These are phyloP conservation scores for Exophiala sp. DNA, from an alignment of 2,329 filamentous ascomycete genomes.

Conservation along the genomic window DNA sequence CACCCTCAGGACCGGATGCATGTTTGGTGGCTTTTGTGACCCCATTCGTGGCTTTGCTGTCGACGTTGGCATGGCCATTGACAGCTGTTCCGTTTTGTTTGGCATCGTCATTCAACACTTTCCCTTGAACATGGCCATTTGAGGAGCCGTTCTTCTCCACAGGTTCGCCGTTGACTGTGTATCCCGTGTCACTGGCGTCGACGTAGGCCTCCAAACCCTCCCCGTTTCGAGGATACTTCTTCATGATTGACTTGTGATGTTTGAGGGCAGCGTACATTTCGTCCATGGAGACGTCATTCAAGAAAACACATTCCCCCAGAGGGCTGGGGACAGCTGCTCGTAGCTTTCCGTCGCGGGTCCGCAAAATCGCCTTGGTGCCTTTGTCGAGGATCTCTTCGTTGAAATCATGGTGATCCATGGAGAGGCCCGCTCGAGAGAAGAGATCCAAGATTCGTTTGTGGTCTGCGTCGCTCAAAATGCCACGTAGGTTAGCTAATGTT, in stretches of 20 bases:
- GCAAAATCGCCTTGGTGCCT: conserved; percentile 62
- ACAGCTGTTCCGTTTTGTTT: not conserved
- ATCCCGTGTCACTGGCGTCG: conserved; percentile 62
- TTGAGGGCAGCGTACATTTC: conserved; percentile 58
- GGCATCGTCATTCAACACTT: conserved; percentile 26
- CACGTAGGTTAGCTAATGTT: conserved; percentile 59
- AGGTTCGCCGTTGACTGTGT: conserved; percentile 41
- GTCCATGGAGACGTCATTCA: conserved; percentile 59
- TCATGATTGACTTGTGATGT: conserved; percentile 59
- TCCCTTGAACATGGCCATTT: conserved; percentile 19
- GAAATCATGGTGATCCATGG: conserved; percentile 65
- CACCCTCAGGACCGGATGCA: conserved; percentile 16
- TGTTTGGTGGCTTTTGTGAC: conserved; percentile 15
- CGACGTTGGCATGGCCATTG: conserved; percentile 11
- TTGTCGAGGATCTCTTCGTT: conserved; percentile 60
- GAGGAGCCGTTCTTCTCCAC: conserved; percentile 15
- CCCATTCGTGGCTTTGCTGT: conserved; percentile 14
- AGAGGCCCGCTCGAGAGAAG: conserved; percentile 64
- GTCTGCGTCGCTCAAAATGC: conserved; percentile 55
- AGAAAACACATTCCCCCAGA: conserved; percentile 60
- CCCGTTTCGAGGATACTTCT: conserved; percentile 57
- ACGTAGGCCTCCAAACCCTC: conserved; percentile 64
- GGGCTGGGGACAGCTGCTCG: conserved; percentile 64
- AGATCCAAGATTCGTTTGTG: conserved; percentile 59
- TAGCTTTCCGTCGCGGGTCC: conserved; percentile 63